Evolutionary conservation across 2,329 filamentous ascomycete genomes (phyloP), one percentile per base, ranked within the genome.

Genomic region (Fusarium oxysporum): DNA sequence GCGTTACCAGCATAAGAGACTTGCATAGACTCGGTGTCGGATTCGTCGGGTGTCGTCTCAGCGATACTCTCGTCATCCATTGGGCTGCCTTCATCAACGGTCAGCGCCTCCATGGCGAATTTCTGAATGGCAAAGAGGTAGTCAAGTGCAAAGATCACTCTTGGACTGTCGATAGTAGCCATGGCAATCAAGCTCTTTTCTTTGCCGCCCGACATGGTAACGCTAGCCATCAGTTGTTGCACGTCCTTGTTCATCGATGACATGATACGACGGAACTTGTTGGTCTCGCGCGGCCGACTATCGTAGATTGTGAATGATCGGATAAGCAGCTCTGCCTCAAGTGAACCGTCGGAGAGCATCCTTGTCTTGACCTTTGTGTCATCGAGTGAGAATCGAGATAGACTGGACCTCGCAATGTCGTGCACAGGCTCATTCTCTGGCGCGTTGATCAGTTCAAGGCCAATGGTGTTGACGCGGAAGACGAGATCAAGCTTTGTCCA

Each of bases 241-340:
- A 96, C 95, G 62, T 95, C 92, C 76, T 95, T 96, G 82, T 98
- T 98, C 78, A 95, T 95, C 62, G 97, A 92, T 4, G 95, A 95
- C 96, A 99, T 98, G 83, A 99, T 98, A 81, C 96, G 97, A 56
- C 95, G 91, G 87, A 97, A 99, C 80, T 97, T 98, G 85, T 98
- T 99, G 9, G 92, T 93, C 76, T 97, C 95, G 60, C 90, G 89
- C 8, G 91, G 91, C n/a, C 97, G 92, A 71, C 93, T 98, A 80
- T 99, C 96, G 62, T 93, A 90, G 73, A 98, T 97, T 0, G 95
- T 97, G 81, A 99, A 98, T 0, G 96, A 96, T 67, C 96, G 92
- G 21, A 99, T 95, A 40, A 97, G 87, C 11, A 99, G 89, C 80
- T 99, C 97, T 5, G 95, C 95, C 80, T 99, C 96, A 44, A 99